Conservation (phyloP, 2,329 filamentous ascomycete genomes). For the Xylaria sp. region DNA sequence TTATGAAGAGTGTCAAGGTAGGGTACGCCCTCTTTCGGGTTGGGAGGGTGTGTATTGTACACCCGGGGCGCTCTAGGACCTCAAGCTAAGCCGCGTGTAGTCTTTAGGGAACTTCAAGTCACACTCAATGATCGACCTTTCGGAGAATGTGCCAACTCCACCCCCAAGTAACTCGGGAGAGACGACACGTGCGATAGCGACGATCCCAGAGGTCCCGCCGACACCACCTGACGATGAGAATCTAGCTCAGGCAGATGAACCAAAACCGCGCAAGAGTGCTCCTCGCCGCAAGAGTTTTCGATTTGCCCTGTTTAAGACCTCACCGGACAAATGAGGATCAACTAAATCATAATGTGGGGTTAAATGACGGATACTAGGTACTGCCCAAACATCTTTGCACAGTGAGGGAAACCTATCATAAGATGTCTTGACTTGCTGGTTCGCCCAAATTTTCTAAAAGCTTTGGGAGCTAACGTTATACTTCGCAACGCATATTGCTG, state of each 20-base stretch:
- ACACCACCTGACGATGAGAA: conserved; percentile 47
- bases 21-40: conserved; percentile 37
- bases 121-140: conserved; percentile 43
- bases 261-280: conserved; percentile 42
- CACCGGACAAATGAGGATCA: conserved; percentile 29
- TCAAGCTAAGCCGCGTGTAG: conserved; percentile 43
- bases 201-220: conserved; percentile 47
- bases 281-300: conserved; percentile 48
- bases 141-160: conserved; percentile 45
- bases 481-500: conserved; percentile 1
- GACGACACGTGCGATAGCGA: conserved; percentile 43
- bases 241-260: conserved; percentile 40
- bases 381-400: neutral
- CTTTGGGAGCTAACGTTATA: neutral
- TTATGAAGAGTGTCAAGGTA: conserved; percentile 47
- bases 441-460: neutral
- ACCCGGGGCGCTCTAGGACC: conserved; percentile 8
- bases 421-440: neutral
- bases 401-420: neutral
- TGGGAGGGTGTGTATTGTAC: conserved; percentile 2
- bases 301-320: conserved; percentile 44
- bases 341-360: conserved; percentile 6
- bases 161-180: conserved; percentile 47
- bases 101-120: conserved; percentile 50
- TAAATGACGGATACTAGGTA: neutral